phyloP scores from a whole-genome alignment of 75 land plant genomes.

The Ceratopteris richardii region DNA sequence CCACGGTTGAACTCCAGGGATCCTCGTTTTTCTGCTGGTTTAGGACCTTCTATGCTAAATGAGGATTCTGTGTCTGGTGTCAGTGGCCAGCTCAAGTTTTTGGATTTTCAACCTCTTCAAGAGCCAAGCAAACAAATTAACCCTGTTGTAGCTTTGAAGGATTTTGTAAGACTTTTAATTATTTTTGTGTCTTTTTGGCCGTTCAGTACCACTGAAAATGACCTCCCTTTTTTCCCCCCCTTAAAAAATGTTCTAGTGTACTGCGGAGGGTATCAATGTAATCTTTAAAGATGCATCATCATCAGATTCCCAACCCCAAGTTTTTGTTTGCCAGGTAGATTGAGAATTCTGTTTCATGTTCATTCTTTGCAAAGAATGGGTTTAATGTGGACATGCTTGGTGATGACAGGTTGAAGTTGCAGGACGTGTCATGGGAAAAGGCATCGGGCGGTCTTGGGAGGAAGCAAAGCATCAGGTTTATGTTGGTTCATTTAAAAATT shows the following conservation, averaged over 20 bases:
- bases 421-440: constrained; percentile 32
- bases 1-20: constrained; percentile 16
- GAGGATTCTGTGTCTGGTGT: constrained; percentile 20
- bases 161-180: constrained; percentile 15
- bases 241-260: constrained; percentile 13
- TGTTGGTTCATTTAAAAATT: neutral
- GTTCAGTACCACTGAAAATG: too few relatives aligned
- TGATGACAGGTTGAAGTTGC: constrained; percentile 35
- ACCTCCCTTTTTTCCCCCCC: neutral
- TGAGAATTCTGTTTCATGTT: too few relatives aligned
- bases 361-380: too few relatives aligned
- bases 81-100: constrained; percentile 12
- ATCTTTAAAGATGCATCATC: constrained; percentile 20
- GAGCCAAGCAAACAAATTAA: constrained; percentile 7
- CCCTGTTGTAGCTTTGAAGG: constrained; percentile 21
- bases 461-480: constrained; percentile 34
- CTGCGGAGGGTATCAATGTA: constrained; percentile 18
- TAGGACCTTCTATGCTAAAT: constrained; percentile 11
- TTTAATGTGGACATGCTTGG: too few relatives aligned
- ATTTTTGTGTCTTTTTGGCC: neutral
- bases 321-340: constrained; percentile 22
- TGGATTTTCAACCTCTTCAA: constrained; percentile 7
- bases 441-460: constrained; percentile 30
- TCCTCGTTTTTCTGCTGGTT: constrained; percentile 23
- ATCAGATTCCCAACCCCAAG: constrained; percentile 9